Evolutionary conservation across 1,284 basidiomycete genomes (phyloP), one percentile per base, ranked within the genome.

Genomic region (Polyporus tsugae): DNA sequence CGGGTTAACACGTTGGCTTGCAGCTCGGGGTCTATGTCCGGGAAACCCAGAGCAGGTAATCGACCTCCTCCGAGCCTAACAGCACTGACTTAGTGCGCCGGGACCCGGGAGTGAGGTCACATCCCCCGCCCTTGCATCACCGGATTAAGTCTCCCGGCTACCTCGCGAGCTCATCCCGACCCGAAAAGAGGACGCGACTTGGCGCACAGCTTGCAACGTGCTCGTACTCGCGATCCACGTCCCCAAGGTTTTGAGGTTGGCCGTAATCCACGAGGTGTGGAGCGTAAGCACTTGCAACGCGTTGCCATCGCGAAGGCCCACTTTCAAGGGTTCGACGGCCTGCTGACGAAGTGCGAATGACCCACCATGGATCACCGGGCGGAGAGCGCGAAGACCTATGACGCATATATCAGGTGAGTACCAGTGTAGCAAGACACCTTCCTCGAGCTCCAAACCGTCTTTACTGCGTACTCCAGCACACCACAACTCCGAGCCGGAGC

Each of bases 321-420:
- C 33, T 49, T 49, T 49, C 22, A 13, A 25, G 22, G 52, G 52
- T 55, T 33, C 29, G 15, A 19, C 6, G 52, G 13, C 52, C 52
- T 19, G 52, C 52, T 55, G 52, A 49, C 33, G 13, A 33, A 6
- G 29, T 29, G 10, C 6, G 15, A 33, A 55, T 55, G 17, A 55
- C 33, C 29, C 2, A 19, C 15, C 52, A 15, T 55, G 52, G 52
- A 22, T 9, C 25, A 49, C 46, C 46, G 22, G 22, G 46, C 22
- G 46, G 46, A 25, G 22, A 10, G n/a, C 46, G 46, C 10, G 22
- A 49, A 22, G 46, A 9, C 52, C 33, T 35, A 55, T 33, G 52
- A 55, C 52, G 52, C 52, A 33, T 13, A 33, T 55, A 55, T 55
- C 52, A 55, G 52, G 52, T 55, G 52, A 29, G 52, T 17, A 55